phyloP scores from a whole-genome alignment of 2,329 filamentous ascomycete genomes.

The Pseudogymnoascus sp. region DNA sequence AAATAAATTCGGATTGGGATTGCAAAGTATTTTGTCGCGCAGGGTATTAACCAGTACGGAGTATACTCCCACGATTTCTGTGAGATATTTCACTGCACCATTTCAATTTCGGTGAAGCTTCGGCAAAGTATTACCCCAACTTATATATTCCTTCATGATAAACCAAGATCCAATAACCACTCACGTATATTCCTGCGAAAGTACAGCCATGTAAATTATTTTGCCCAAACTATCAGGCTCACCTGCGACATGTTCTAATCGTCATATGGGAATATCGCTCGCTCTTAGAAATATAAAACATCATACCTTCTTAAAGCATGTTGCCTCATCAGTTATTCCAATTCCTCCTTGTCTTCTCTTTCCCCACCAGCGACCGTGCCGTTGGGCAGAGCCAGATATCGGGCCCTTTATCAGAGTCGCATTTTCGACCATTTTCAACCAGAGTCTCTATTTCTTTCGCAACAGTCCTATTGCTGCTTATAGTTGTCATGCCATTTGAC shows the following conservation, averaged over 20 bases:
- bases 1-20: neutral
- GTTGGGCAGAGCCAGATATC: conserved; percentile 58
- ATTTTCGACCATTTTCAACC: conserved; percentile 43
- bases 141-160: neutral
- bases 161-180: neutral
- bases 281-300: neutral
- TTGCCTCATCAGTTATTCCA: neutral
- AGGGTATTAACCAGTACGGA: neutral
- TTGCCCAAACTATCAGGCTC: conserved; percentile 1
- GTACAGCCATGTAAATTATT: neutral
- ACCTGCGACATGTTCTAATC: neutral
- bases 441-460: conserved; percentile 52
- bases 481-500: conserved; percentile 48
- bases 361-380: conserved; percentile 58
- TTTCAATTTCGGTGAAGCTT: neutral
- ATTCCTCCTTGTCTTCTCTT: conserved; percentile 40
- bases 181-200: neutral
- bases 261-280: neutral
- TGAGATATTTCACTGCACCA: neutral
- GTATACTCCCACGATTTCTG: neutral
- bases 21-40: neutral
- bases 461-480: conserved; percentile 58
- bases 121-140: neutral
- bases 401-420: conserved; percentile 47
- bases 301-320: neutral